Base-by-base conservation (phyloP, 2,329 filamentous ascomycete genomes). In the Fusarium veterinarium region DNA sequence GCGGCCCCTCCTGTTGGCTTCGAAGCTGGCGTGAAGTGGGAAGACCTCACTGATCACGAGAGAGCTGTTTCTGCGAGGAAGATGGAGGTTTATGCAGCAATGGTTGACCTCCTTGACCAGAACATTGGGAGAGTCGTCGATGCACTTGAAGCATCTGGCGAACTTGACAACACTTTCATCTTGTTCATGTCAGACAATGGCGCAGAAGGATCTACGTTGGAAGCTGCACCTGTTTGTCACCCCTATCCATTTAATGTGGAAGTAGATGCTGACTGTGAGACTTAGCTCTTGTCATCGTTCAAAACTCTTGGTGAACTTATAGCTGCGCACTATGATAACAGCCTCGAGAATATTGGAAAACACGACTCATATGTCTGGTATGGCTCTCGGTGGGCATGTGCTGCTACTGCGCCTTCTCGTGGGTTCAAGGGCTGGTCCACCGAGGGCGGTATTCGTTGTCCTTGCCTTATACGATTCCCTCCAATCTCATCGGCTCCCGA, bases 321-420 rank as follows among this genome's bases (percentile, higher is more conserved):
- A 10, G 28, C 19, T 41, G 40, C 58, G 25, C 82, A 90, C 31
- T 89, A 89, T 11, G 85, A 87, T 55, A 86, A 48, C 49, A 66
- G 66, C 19, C 57, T 88, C 9, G 87, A 89, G 16, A 90, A 90
- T 67, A 81, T 89, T 19, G 88, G 88, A 5, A 88, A 72, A 83
- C 86, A 20, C 81, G 81, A 89, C 76, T 87, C 84, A 6, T 90
- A 88, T 74, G 85, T 89, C 68, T 90, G 88, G 88, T 90, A 90
- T 71, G 88, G 89, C 4, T 86, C 86, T 2, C 83, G 85, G 9
- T 89, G 88, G 87, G 87, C 87, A 5, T 77, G 79, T 28, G 81
- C 81, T 2, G 78, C 80, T 5, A 83, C 80, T 13, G 81, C 80
- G 1, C 81, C 81, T 8, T 78, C 74, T 40, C 68, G 80, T 4